Base-by-base conservation (phyloP, 495 filamentous ascomycete genomes). In the Beverwykella pulmonaria region DNA sequence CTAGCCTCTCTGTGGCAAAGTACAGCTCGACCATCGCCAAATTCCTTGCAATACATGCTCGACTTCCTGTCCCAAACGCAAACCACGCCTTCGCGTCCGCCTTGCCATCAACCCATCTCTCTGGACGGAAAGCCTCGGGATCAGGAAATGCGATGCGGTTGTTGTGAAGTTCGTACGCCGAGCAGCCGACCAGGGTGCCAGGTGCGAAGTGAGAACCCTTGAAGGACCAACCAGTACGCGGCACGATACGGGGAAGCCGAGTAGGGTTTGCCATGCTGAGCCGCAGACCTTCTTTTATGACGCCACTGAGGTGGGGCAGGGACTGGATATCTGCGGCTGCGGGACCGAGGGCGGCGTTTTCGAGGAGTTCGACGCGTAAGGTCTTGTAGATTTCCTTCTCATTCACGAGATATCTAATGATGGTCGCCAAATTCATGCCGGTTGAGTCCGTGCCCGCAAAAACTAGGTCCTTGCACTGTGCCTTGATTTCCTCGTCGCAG, bases 1-100 rank as follows among this genome's bases (percentile, higher is more conserved):
- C 80, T 30, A 84, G 50, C 23, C 64, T 71, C 50, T 78, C 52
- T 20, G 53, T 39, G 0, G 65, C 54, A 15, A 50, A n/a, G 8
- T 34, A 44, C 7, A 68, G 46, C 65, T 82, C 78, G 9, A 66
- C 49, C 23, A 59, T 78, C 0, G 81, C 82, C 39, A 86, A 53
- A 57, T 82, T 82, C 53, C 79, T 64, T 14, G 79, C 83, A 68
- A 86, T 83, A 59, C 83, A 86, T 12, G 74, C 71, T 58, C 83
- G 74, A 1, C 76, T 63, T 0, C 83, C 83, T 30, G 78, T 74
- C 6, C 82, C 81, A 62, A 83, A 86, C 0, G 79, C 60, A 56
- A 63, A 63, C 52, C 60, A 46, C 36, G 6, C 26, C 39, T 55
- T 7, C 14, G 53, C 60, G 47, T 63, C 30, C 19, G 78, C 0